Conservation (phyloP, 345 rosid genomes). For the Lenwebbia sp. region DNA sequence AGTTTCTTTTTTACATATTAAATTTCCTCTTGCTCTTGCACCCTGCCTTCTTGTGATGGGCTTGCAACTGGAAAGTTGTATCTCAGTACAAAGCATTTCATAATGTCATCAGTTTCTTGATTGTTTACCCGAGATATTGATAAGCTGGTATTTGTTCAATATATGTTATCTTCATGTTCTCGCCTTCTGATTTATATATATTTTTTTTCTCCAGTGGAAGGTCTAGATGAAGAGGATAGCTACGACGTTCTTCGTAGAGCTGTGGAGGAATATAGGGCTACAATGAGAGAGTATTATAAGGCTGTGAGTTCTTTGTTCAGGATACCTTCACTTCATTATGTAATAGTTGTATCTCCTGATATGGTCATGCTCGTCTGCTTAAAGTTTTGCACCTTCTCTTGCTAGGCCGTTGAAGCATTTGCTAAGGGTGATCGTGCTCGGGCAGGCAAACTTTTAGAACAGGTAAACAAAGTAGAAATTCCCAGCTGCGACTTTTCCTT, state of each 20-base stretch:
- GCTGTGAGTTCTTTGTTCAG: slow-evolving; percentile 22
- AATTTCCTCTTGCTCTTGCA: neutral
- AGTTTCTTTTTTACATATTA: neutral
- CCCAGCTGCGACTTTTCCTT: neutral
- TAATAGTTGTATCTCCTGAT: neutral
- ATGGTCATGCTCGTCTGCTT: neutral
- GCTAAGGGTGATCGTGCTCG: slow-evolving; percentile 21
- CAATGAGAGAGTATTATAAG: slow-evolving; percentile 45
- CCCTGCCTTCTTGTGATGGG: neutral
- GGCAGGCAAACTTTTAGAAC: slow-evolving; percentile 31
- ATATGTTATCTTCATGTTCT: neutral
- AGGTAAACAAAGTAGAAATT: slow-evolving; percentile 13
- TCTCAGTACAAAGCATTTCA: neutral
- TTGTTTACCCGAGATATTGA: neutral
- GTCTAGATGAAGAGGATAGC: slow-evolving; percentile 15
- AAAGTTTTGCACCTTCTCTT: neutral
- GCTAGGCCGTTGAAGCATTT: slow-evolving; percentile 45
- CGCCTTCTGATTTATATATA: neutral
- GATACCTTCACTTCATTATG: neutral
- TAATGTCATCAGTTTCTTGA: neutral
- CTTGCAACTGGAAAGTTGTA: neutral
- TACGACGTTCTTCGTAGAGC: slow-evolving; percentile 42
- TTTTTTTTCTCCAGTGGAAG: neutral
- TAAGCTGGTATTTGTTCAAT: neutral
- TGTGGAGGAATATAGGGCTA: slow-evolving; percentile 31